phyloP scores from a whole-genome alignment of 441 rosid species.

The Pelargonium australe region DNA sequence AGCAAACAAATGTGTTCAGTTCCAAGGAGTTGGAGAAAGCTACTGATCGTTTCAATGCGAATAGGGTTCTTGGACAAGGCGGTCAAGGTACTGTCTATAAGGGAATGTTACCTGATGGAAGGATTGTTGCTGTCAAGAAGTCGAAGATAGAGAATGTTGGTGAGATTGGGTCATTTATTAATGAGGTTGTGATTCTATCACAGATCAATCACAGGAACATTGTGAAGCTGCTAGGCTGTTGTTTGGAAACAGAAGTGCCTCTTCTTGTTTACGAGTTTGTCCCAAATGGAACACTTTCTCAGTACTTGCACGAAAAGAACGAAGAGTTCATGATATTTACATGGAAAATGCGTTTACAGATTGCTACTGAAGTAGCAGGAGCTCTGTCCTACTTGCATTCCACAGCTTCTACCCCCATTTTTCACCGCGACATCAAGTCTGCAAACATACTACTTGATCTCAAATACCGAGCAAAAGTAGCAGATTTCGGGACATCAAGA shows the following conservation, averaged over 20 bases:
- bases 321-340: not conserved
- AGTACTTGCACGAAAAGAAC: not conserved
- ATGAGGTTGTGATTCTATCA: slow-evolving; percentile 3
- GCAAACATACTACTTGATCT: not conserved
- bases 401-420: not conserved
- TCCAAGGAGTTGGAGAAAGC: not conserved
- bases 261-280: slow-evolving; percentile 1
- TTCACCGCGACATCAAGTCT: not conserved
- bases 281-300: not conserved
- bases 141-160: not conserved
- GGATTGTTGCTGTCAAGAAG: slow-evolving; percentile 1
- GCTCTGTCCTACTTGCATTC: not conserved
- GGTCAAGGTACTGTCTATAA: slow-evolving; percentile 8
- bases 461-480: not conserved
- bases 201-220: slow-evolving; percentile 6
- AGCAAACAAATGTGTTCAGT: not conserved
- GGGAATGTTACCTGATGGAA: not conserved
- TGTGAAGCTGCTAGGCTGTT: slow-evolving; percentile 8
- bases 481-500: slow-evolving; percentile 7
- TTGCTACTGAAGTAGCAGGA: not conserved
- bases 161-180: not conserved
- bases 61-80: not conserved
- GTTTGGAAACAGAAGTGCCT: slow-evolving; percentile 1
- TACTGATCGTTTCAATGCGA: not conserved
- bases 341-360: not conserved